Conservation (phyloP, 2,329 filamentous ascomycete species). For the Diaporthe humulicola region DNA sequence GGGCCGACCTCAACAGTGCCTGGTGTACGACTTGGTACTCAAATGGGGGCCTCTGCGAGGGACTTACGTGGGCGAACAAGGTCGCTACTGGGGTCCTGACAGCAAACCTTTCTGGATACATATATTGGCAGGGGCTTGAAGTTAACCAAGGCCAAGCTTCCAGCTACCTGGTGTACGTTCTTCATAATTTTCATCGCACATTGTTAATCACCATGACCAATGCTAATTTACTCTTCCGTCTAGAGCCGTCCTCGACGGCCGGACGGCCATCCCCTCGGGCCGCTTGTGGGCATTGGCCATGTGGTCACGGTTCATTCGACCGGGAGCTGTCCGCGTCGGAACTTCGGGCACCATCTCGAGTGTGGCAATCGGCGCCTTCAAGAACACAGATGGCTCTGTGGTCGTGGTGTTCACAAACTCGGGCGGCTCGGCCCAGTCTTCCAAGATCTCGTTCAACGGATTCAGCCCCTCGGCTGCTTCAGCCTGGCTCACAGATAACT, state of each 20-base stretch:
- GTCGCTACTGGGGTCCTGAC: slow-evolving; percentile 59
- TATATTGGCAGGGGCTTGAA: slow-evolving; percentile 58
- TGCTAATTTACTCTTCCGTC: slow-evolving; percentile 42
- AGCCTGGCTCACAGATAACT: slow-evolving; percentile 55
- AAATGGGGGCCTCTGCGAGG: slow-evolving; percentile 57
- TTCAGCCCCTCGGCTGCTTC: slow-evolving; percentile 46
- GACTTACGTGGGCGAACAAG: slow-evolving; percentile 61
- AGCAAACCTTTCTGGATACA: slow-evolving; percentile 58
- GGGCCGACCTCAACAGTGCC: slow-evolving; percentile 55
- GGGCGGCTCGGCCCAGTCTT: slow-evolving; percentile 45
- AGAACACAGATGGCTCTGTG: slow-evolving; percentile 51
- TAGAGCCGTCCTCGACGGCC: slow-evolving; percentile 41
- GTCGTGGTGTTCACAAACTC: slow-evolving; percentile 49
- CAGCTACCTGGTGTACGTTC: slow-evolving; percentile 37
- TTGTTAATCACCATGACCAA: background rate
- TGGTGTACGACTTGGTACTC: slow-evolving; percentile 58
- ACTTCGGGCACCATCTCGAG: slow-evolving; percentile 45
- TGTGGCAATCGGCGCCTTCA: slow-evolving; percentile 45
- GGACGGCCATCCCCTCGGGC: slow-evolving; percentile 44
- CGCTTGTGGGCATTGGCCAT: slow-evolving; percentile 48
- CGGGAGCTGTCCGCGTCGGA: slow-evolving; percentile 47
- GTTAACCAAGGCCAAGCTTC: slow-evolving; percentile 43
- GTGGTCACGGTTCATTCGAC: slow-evolving; percentile 49
- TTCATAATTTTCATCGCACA: too few relatives aligned
- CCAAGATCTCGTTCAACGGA: slow-evolving; percentile 47